Conservation (phyloP, 345 rosid species). For the Odontarrhena argentea region DNA sequence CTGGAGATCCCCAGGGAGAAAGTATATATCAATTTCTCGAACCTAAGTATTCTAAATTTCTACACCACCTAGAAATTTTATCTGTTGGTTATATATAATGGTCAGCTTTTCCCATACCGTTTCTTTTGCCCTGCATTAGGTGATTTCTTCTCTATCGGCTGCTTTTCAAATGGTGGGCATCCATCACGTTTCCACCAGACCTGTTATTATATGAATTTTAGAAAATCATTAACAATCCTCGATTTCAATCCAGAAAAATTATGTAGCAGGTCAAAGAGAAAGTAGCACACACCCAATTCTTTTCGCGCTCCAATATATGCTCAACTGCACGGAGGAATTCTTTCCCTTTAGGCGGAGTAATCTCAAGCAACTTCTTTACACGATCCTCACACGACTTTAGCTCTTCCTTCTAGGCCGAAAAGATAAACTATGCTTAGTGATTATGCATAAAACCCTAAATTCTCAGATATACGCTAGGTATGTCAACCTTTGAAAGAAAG, state of each 20-base stretch:
- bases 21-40: conserved; percentile 2
- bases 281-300: conserved; percentile 75
- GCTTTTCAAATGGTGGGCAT: conserved; percentile 95
- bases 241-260: conserved; percentile 6
- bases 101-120: conserved; percentile 53
- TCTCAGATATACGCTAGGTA: conserved; percentile 11
- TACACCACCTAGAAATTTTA: conserved; percentile 2
- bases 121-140: conserved; percentile 66
- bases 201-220: conserved; percentile 45
- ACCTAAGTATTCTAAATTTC: background rate
- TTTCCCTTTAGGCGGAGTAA: conserved; percentile 93
- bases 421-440: conserved; percentile 10
- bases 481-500: conserved; percentile 27
- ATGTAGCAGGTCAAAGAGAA: conserved; percentile 21
- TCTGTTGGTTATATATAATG: background rate
- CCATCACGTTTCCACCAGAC: conserved; percentile 99
- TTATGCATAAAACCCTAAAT: conserved; percentile 1
- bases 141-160: conserved; percentile 65
- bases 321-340: conserved; percentile 78
- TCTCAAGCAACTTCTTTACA: conserved; percentile 83
- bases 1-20: background rate
- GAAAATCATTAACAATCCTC: conserved; percentile 10
- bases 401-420: conserved; percentile 76
- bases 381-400: conserved; percentile 83
- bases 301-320: conserved; percentile 91